Base-by-base conservation (phyloP, 2,329 filamentous ascomycete genomes). In the Neopestalotiopsis clavispora region DNA sequence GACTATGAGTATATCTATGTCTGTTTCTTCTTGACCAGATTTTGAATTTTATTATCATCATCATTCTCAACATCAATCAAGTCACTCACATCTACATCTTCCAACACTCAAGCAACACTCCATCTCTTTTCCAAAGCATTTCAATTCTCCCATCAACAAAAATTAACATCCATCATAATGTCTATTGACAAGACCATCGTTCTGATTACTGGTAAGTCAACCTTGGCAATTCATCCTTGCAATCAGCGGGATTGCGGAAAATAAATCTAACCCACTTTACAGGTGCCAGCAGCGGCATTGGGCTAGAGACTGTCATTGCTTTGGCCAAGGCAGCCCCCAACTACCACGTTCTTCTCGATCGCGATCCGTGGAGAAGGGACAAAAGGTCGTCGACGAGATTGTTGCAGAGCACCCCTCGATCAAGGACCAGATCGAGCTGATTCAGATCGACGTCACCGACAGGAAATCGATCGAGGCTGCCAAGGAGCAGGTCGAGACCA, bases 401-500 rank as follows among this genome's bases (percentile, higher is more conserved):
- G 82, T 28, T 81, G 82, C 77, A 4, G 84, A 90, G 74, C 79
- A 80, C 52, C 81, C 82, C 32, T 73, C 80, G 45, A 80, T 82
- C 57, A 74, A 83, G 4, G 88, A 88, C 9, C 75, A 85, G 58
- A 90, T 91, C 75, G 89, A 90, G 63, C 84, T 82, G 0, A 77
- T 86, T 6, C 82, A 86, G 2, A 86, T 87, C 68, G 90, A 92
- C 74, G 83, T 92, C 0, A 87, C 86, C 17, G 84, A 86, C 69
- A 89, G 90, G 74, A 79, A 83, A 1, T 86, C 89, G 20, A 86
- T 92, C 65, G 77, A 84, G 38, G 81, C 82, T 1, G 81, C 90
- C 13, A 85, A 85, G 23, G 74, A 86, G 1, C 82, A 88, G 56
- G 79, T 92, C 59, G 79, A 82, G 5, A 76, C 80, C 61, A 82